Conservation (phyloP, 495 filamentous ascomycete genomes). For the Opeltia flavorubescens region DNA sequence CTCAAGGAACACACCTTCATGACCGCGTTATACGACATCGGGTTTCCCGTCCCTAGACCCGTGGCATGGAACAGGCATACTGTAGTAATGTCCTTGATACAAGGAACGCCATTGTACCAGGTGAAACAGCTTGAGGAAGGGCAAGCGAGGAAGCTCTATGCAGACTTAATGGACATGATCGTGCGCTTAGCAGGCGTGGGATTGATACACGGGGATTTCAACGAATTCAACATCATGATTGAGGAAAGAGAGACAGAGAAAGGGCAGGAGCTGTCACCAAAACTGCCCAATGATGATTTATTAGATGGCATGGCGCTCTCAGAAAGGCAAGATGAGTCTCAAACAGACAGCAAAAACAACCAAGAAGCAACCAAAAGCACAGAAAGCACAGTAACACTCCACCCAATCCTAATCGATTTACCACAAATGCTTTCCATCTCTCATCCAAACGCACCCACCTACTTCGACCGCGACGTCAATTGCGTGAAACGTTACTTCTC, state of each 20-base stretch:
- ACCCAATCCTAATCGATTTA: constrained; percentile 87
- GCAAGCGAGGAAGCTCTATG: constrained; percentile 51
- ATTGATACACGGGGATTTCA: constrained; percentile 96
- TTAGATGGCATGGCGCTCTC: not conserved
- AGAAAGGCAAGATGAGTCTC: not conserved
- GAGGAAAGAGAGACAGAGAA: constrained; percentile 46
- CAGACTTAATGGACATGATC: constrained; percentile 77
- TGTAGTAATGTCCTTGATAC: constrained; percentile 83
- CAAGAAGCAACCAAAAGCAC: constrained; percentile 2
- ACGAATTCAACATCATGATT: constrained; percentile 97
- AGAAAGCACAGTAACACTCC: constrained; percentile 23
- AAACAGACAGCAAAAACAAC: not conserved
- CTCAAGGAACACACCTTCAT: constrained; percentile 90
- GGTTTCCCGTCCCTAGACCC: constrained; percentile 79
- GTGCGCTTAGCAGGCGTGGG: constrained; percentile 73
- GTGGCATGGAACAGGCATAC: constrained; percentile 82
- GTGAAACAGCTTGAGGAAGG: constrained; percentile 67
- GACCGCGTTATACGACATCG: constrained; percentile 65
- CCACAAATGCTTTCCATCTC: constrained; percentile 97
- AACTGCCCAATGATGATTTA: not conserved
- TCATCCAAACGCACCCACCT: constrained; percentile 82
- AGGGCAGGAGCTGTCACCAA: not conserved
- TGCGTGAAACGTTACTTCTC: constrained; percentile 91
- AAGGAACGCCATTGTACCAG: constrained; percentile 80
- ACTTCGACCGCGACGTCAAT: constrained; percentile 87